Conservation (phyloP, 2,329 filamentous ascomycete species). For the Epichloe sp. region DNA sequence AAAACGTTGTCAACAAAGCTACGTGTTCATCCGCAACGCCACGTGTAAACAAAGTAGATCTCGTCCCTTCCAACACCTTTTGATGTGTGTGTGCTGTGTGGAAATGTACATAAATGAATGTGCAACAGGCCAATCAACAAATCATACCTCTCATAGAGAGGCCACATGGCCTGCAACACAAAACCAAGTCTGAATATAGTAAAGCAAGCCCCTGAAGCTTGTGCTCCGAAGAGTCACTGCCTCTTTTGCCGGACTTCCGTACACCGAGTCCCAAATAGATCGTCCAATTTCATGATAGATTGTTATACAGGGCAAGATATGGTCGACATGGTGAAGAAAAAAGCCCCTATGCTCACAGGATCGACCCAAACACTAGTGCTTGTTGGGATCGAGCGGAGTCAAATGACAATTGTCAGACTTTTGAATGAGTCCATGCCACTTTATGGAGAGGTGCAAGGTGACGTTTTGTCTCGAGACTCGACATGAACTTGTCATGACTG, state of each 20-base stretch:
- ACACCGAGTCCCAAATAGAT: slow-evolving; percentile 3
- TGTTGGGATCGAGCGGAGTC: neutral
- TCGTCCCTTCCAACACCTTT: slow-evolving; percentile 29
- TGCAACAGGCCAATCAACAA: neutral
- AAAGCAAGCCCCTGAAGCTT: neutral
- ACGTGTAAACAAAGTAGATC: slow-evolving; percentile 12
- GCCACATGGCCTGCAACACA: neutral
- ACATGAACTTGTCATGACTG: neutral
- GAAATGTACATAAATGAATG: slow-evolving; percentile 26
- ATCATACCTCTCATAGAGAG: neutral
- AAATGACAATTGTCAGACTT: neutral
- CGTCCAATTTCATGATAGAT: slow-evolving; percentile 11
- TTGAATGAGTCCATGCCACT: neutral
- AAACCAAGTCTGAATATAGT: neutral
- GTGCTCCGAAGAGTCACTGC: neutral
- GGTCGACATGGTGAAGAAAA: neutral
- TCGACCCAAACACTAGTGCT: neutral
- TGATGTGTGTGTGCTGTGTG: slow-evolving; percentile 31
- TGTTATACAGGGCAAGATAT: slow-evolving; percentile 17
- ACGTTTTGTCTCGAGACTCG: neutral
- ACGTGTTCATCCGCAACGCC: slow-evolving; percentile 15
- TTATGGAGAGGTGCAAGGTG: neutral
- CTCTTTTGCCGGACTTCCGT: neutral
- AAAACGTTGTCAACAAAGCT: slow-evolving; percentile 5
- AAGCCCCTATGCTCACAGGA: neutral